Evolutionary conservation across 805 yeast genomes (phyloP).

Genomic region (Metschnikowia picachoensis): DNA sequence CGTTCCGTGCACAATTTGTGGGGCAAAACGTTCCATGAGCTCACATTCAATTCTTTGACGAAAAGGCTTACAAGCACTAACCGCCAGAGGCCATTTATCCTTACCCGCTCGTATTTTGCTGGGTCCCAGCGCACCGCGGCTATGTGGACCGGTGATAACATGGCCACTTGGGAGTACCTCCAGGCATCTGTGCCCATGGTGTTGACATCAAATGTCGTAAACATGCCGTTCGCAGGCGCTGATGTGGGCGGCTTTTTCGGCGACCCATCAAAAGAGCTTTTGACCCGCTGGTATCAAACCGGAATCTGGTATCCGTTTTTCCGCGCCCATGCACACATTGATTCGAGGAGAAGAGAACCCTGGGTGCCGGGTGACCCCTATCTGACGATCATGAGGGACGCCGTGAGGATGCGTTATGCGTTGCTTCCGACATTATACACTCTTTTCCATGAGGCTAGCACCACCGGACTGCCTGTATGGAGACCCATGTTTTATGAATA

Average conservation of each 20-base stretch:
- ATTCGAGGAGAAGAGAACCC: slow-evolving; percentile 89
- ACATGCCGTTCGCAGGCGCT: slow-evolving; percentile 91
- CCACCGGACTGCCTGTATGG: slow-evolving; percentile 65
- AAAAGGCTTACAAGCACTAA: slow-evolving; percentile 43
- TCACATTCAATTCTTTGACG: slow-evolving; percentile 66
- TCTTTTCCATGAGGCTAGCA: slow-evolving; percentile 61
- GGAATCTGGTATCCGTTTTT: slow-evolving; percentile 97
- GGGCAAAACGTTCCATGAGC: slow-evolving; percentile 76
- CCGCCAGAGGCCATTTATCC: slow-evolving; percentile 73
- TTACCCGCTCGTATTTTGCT: slow-evolving; percentile 82
- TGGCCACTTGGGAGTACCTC: slow-evolving; percentile 87
- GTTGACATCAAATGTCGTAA: slow-evolving; percentile 73
- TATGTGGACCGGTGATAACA: slow-evolving; percentile 98
- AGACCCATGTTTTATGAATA: slow-evolving; percentile 60
- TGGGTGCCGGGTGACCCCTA: slow-evolving; percentile 79
- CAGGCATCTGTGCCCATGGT: slow-evolving; percentile 82
- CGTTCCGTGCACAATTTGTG: slow-evolving; percentile 86
- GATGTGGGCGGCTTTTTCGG: slow-evolving; percentile 98
- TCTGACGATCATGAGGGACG: slow-evolving; percentile 60
- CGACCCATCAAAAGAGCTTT: slow-evolving; percentile 74
- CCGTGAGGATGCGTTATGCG: slow-evolving; percentile 68
- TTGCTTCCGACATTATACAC: slow-evolving; percentile 81
- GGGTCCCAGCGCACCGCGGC: slow-evolving; percentile 93
- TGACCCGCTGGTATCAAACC: slow-evolving; percentile 92
- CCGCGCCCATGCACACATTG: slow-evolving; percentile 95